These are phyloP conservation scores for Vaccinium darrowii DNA, from an alignment of 148 eudicot species.

Conservation along the genomic window DNA sequence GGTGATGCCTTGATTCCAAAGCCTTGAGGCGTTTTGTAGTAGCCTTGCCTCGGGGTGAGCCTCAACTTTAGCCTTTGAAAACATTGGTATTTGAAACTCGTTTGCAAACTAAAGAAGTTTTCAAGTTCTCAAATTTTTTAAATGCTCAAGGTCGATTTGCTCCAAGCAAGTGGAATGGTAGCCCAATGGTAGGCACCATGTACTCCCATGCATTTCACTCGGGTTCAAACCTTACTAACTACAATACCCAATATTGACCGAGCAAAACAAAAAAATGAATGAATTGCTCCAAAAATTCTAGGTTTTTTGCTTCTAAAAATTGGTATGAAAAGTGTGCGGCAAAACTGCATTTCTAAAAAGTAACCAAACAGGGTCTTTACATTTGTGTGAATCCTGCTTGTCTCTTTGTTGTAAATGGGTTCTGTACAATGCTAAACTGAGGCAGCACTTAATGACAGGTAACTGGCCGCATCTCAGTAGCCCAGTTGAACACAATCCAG, in stretches of 20 bases:
- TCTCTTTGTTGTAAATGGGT: background rate
- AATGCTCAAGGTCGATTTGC: background rate
- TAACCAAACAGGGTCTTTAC: background rate
- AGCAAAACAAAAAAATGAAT: background rate
- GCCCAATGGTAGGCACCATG: no score
- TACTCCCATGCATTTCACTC: no score
- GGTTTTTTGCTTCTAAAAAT: background rate
- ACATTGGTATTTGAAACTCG: background rate
- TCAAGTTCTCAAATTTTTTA: background rate
- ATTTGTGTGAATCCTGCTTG: background rate
- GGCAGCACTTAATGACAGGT: slow-evolving; percentile 25
- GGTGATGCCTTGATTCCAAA: no score
- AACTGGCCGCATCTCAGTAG: slow-evolving; percentile 48
- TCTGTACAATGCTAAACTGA: slow-evolving; percentile 7
- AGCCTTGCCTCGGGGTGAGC: no score
- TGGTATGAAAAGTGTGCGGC: background rate
- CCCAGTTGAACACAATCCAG: slow-evolving; percentile 41
- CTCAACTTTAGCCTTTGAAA: no score
- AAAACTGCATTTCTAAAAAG: background rate
- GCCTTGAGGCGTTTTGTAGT: no score
- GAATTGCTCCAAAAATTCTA: background rate
- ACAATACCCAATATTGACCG: no score
- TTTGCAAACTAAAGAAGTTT: background rate
- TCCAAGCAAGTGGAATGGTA: no score
- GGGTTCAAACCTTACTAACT: no score